A percentile compares a stretch with the other conserved stretches of the same genome.
phyloP scores from a whole-genome alignment of 352 stramenopile genomes.

The Pythium pectinolyticum region DNA sequence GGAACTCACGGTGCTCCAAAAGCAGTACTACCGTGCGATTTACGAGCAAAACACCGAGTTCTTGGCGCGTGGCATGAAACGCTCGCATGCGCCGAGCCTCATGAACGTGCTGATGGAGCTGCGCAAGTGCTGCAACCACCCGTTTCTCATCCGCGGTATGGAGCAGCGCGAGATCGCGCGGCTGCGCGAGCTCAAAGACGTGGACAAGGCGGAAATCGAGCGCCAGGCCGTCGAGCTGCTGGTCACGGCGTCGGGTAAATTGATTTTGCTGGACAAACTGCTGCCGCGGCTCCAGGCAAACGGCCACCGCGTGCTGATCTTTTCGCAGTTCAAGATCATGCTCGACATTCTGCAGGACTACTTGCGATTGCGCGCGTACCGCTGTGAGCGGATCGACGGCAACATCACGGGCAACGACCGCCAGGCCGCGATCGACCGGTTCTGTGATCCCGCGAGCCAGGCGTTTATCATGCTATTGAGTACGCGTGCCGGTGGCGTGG shows the following conservation, averaged over 20 bases:
- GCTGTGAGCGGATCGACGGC: conserved; percentile 98
- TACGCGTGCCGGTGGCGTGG: conserved; percentile 96
- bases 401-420: conserved; percentile 96
- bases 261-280: conserved; percentile 99
- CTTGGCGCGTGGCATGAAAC: conserved; percentile 70
- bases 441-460: conserved; percentile 60
- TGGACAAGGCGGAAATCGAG: conserved; percentile 51
- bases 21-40: conserved; percentile 91
- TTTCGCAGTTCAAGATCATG: conserved; percentile 99
- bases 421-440: conserved; percentile 93
- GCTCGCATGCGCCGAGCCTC: conserved; percentile 74
- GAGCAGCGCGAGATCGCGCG: conserved; percentile 76
- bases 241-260: conserved; percentile 95
- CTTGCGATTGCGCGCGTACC: conserved; percentile 88
- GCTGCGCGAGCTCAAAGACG: conserved; percentile 55
- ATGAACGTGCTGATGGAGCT: conserved; percentile 95
- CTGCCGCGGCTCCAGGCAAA: conserved; percentile 95
- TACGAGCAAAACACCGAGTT: conserved; percentile 94
- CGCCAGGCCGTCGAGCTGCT: conserved; percentile 84
- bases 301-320: conserved; percentile 97
- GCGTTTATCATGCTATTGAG: conserved; percentile 98
- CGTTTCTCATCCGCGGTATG: conserved; percentile 90
- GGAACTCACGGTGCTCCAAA: conserved; percentile 89
- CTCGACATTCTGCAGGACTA: conserved; percentile 99
- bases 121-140: conserved; percentile 94